Conservation (phyloP, 1,139 yeast genomes). For the Zygosaccharomyces sapae region DNA sequence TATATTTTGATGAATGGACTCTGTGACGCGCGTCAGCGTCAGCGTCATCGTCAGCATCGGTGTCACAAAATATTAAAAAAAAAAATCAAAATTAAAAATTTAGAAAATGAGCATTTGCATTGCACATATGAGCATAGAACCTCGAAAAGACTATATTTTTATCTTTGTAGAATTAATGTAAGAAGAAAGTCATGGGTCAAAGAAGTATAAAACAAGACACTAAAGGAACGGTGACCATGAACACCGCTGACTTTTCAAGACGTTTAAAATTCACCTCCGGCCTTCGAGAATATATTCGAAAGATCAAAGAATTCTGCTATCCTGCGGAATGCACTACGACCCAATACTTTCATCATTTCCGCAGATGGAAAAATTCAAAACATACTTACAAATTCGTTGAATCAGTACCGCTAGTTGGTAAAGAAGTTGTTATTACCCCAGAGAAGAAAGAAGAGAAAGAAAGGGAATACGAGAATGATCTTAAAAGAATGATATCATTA, state of each 20-base stretch:
- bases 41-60: not conserved
- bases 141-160: not conserved
- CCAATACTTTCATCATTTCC: not conserved
- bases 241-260: not conserved
- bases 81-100: not conserved
- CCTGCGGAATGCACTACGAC: not conserved
- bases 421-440: slow-evolving; percentile 2
- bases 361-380: not conserved
- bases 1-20: slow-evolving; percentile 41
- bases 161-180: not conserved
- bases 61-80: slow-evolving; percentile 2
- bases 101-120: slow-evolving; percentile 3
- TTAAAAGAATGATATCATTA: not conserved
- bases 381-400: not conserved
- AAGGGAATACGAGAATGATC: slow-evolving; percentile 2
- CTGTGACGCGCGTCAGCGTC: slow-evolving; percentile 20
- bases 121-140: not conserved
- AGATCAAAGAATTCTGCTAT: not conserved
- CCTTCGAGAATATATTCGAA: not conserved
- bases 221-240: too few relatives aligned
- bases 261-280: not conserved
- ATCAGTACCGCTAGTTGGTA: not conserved
- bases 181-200: not conserved
- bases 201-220: not conserved
- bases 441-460: slow-evolving; percentile 2